Conservation (phyloP, 371 early-diverging fungal genomes). For the Rhizomucor pusillus region DNA sequence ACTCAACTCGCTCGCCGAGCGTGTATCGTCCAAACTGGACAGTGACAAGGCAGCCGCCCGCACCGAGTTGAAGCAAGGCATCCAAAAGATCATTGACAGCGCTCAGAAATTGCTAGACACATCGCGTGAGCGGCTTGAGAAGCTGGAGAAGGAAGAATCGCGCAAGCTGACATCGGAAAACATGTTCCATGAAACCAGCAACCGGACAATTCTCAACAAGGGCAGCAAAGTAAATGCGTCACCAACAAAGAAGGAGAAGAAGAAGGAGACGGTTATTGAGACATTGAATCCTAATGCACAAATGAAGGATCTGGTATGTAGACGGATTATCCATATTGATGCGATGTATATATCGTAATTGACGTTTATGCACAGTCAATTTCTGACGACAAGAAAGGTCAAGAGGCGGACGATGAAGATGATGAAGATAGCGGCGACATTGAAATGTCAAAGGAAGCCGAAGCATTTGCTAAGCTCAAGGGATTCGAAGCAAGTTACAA, state of each 20-base stretch:
- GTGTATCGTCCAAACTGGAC: constrained; percentile 8
- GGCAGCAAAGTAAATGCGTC: constrained; percentile 25
- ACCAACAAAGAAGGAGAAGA: constrained; percentile 40
- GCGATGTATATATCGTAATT: background rate
- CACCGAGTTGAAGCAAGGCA: constrained; percentile 12
- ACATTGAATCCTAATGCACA: constrained; percentile 68
- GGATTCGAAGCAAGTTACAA: constrained; percentile 67
- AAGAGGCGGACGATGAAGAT: constrained; percentile 37
- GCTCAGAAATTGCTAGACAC: constrained; percentile 33
- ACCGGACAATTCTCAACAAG: constrained; percentile 65
- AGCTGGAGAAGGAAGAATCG: constrained; percentile 60
- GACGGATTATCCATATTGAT: background rate
- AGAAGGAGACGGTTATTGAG: constrained; percentile 59
- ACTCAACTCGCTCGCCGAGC: background rate
- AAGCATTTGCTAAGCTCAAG: constrained; percentile 59
- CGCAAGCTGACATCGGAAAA: constrained; percentile 81
- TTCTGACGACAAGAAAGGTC: constrained; percentile 12
- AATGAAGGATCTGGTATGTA: constrained; percentile 46
- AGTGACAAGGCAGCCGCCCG: constrained; percentile 1
- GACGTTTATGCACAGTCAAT: constrained; percentile 1
- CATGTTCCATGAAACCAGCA: constrained; percentile 70
- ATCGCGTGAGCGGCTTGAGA: constrained; percentile 49
- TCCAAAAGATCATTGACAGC: background rate
- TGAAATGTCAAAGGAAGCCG: constrained; percentile 59
- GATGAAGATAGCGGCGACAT: constrained; percentile 52